These are phyloP conservation scores for Lojkania enalia DNA, from an alignment of 2,329 filamentous ascomycete genomes.

Conservation along the genomic window DNA sequence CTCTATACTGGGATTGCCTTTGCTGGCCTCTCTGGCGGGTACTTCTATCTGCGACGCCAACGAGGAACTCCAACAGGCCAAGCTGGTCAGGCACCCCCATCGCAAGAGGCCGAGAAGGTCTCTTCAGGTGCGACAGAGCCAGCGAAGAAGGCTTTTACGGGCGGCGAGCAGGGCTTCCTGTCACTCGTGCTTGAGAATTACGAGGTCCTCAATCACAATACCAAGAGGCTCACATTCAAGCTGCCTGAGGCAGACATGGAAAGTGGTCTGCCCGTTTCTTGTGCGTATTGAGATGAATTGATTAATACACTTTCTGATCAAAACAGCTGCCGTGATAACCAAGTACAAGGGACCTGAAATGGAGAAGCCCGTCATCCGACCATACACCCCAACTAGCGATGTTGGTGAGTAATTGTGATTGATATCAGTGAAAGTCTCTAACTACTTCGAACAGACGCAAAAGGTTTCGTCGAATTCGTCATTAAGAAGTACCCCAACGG, in stretches of 20 bases:
- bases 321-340: slow-evolving; percentile 73
- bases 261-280: slow-evolving; percentile 79
- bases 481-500: slow-evolving; percentile 91
- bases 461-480: slow-evolving; percentile 83
- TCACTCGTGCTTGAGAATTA: slow-evolving; percentile 75
- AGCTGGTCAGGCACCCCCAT: slow-evolving; percentile 30
- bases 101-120: slow-evolving; percentile 43
- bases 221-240: slow-evolving; percentile 87
- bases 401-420: slow-evolving; percentile 60
- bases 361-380: slow-evolving; percentile 84
- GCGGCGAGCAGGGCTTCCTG: slow-evolving; percentile 88
- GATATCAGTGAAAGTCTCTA: neutral
- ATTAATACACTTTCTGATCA: neutral
- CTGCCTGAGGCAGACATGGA: slow-evolving; percentile 83
- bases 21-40: slow-evolving; percentile 60
- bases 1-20: slow-evolving; percentile 65
- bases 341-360: slow-evolving; percentile 85
- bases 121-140: slow-evolving; percentile 44
- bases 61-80: slow-evolving; percentile 25
- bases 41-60: slow-evolving; percentile 51
- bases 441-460: slow-evolving; percentile 57
- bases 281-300: slow-evolving; percentile 46
- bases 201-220: slow-evolving; percentile 88
- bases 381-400: slow-evolving; percentile 90
- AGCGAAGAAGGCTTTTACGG: slow-evolving; percentile 66